phyloP scores from a whole-genome alignment of 305 asterid species.

The Andrographis paniculata region DNA sequence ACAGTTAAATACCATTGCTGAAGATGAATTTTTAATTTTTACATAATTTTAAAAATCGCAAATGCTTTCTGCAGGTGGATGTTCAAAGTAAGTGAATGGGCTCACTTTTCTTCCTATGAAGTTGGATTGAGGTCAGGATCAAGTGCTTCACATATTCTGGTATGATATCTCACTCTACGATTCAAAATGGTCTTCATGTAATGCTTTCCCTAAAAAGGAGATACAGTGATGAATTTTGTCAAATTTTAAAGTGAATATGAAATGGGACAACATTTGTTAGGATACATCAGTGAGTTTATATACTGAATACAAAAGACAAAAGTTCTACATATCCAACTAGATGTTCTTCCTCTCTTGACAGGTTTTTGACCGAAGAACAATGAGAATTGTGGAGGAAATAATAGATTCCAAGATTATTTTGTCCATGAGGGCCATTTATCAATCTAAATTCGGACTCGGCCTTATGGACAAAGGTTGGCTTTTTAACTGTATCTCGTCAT shows the following conservation, averaged over 20 bases:
- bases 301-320: background rate
- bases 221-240: too few relatives aligned
- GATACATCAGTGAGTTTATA: too few relatives aligned
- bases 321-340: background rate
- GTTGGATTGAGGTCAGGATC: slow-evolving; percentile 95
- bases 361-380: slow-evolving; percentile 88
- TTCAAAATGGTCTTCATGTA: background rate
- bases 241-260: too few relatives aligned
- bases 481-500: slow-evolving; percentile 5
- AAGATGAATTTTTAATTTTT: too few relatives aligned
- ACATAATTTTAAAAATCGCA: too few relatives aligned
- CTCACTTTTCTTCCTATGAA: slow-evolving; percentile 86
- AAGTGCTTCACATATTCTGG: slow-evolving; percentile 91
- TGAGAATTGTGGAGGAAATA: slow-evolving; percentile 92
- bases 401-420: slow-evolving; percentile 88
- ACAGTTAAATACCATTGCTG: too few relatives aligned
- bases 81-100: slow-evolving; percentile 98
- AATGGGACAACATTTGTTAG: too few relatives aligned
- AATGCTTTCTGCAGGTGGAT: slow-evolving; percentile 75
- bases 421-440: slow-evolving; percentile 96
- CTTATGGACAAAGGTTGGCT: slow-evolving; percentile 87
- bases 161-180: slow-evolving; percentile 17
- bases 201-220: slow-evolving; percentile 1
- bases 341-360: slow-evolving; percentile 24
- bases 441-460: slow-evolving; percentile 85